phyloP scores from a whole-genome alignment of 2,329 filamentous ascomycete genomes.

The Phialophora chinensis region DNA sequence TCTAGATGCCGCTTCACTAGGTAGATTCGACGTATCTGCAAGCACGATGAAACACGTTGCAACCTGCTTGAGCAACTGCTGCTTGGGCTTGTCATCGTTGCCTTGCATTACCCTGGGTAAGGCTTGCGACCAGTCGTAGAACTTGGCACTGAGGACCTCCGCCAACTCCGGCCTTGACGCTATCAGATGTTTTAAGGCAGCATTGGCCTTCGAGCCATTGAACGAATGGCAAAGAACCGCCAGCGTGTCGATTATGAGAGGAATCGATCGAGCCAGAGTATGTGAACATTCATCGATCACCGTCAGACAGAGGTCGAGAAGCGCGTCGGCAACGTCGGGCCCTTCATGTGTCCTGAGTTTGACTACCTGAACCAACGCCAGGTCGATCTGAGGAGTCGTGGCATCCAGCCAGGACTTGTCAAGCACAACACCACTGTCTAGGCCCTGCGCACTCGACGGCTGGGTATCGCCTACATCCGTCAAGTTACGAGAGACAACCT shows the following conservation, averaged over 20 bases:
- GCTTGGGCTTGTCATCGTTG: constrained; percentile 79
- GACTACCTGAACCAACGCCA: constrained; percentile 78
- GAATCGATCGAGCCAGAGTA: constrained; percentile 71
- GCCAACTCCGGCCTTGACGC: constrained; percentile 66
- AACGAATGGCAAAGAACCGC: constrained; percentile 69
- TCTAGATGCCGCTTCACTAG: constrained; percentile 69
- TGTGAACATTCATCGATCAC: constrained; percentile 78
- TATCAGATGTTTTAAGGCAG: constrained; percentile 64
- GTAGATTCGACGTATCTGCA: constrained; percentile 66
- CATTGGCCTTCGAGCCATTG: constrained; percentile 48
- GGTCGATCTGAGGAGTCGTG: constrained; percentile 79
- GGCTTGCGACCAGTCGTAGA: constrained; percentile 81
- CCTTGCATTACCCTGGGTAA: constrained; percentile 83
- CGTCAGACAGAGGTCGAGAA: constrained; percentile 73
- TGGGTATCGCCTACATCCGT: neutral
- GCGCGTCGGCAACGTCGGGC: constrained; percentile 68
- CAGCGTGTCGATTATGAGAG: constrained; percentile 80
- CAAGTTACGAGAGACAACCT: constrained; percentile 39
- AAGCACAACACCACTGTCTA: constrained; percentile 47
- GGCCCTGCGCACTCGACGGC: constrained; percentile 33
- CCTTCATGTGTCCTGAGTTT: constrained; percentile 75
- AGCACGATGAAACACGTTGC: constrained; percentile 73
- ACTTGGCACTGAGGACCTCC: constrained; percentile 69
- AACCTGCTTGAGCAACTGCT: constrained; percentile 75
- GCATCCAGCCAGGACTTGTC: constrained; percentile 75